These are phyloP conservation scores for Russula sp. DNA, from an alignment of 768 basidiomycete species.

Conservation along the genomic window DNA sequence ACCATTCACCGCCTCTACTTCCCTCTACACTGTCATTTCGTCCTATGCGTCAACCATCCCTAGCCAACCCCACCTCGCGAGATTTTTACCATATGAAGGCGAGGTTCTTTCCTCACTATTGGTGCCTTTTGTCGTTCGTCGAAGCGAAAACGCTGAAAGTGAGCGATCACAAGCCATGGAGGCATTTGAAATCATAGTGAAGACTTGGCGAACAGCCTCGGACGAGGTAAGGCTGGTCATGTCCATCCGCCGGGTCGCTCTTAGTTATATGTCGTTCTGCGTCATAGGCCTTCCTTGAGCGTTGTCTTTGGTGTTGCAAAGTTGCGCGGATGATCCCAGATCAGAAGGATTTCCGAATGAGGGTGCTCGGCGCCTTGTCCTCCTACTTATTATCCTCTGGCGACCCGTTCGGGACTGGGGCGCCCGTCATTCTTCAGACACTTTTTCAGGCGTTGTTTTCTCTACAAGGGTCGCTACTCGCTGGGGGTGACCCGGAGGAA, in stretches of 20 bases:
- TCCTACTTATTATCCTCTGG: slow-evolving; percentile 41
- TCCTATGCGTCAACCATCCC: slow-evolving; percentile 31
- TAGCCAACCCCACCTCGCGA: slow-evolving; percentile 29
- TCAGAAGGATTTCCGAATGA: slow-evolving; percentile 39
- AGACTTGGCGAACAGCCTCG: slow-evolving; percentile 49
- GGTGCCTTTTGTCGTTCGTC: slow-evolving; percentile 45
- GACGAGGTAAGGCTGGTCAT: slow-evolving; percentile 41
- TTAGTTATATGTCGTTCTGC: background rate
- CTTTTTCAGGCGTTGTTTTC: slow-evolving; percentile 48
- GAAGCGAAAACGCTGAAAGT: slow-evolving; percentile 38
- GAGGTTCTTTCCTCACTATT: slow-evolving; percentile 55
- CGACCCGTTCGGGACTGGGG: slow-evolving; percentile 37
- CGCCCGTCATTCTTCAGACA: slow-evolving; percentile 44
- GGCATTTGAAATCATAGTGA: slow-evolving; percentile 51
- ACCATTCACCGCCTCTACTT: slow-evolving; percentile 38
- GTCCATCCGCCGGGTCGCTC: background rate
- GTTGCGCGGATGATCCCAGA: slow-evolving; percentile 40
- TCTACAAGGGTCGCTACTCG: slow-evolving; percentile 39
- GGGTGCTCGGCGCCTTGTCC: slow-evolving; percentile 47
- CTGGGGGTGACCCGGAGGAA: slow-evolving; percentile 30
- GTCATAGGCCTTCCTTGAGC: slow-evolving; percentile 43
- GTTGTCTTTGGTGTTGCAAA: slow-evolving; percentile 66
- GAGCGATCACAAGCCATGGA: slow-evolving; percentile 55
- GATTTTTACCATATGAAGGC: slow-evolving; percentile 48
- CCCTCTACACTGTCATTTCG: slow-evolving; percentile 36